These are phyloP conservation scores for Acanthamoeba sp. DNA, from an alignment of 208 protist species.

Conservation along the genomic window DNA sequence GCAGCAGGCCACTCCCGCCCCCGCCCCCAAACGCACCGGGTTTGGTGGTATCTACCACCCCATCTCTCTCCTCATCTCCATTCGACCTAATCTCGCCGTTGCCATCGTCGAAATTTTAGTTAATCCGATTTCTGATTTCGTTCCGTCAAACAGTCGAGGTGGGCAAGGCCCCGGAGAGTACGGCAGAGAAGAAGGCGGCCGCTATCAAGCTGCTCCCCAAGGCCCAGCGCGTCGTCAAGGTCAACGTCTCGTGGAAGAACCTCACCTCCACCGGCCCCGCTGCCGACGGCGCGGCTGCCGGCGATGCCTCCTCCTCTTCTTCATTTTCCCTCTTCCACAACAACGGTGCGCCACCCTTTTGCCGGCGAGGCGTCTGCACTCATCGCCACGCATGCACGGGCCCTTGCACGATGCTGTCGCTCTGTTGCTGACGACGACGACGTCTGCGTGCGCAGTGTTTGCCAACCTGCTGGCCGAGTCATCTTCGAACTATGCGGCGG, in stretches of 20 bases:
- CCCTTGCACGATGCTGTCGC: not conserved
- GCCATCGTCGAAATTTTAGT: not conserved
- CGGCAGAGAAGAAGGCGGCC: conserved; percentile 19
- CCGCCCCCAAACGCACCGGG: not conserved
- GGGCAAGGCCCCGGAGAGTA: not conserved
- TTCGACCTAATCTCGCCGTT: not conserved
- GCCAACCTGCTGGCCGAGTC: not conserved
- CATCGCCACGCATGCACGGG: not conserved
- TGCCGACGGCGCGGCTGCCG: not conserved
- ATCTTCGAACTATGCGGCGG: not conserved
- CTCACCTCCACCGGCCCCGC: not conserved
- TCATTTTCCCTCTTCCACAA: conserved; percentile 22
- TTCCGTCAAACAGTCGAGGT: not conserved
- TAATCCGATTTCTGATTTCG: not conserved
- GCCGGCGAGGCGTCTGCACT: too few species aligned
- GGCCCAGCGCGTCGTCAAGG: not conserved
- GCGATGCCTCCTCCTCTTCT: not conserved
- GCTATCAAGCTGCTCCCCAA: conserved; percentile 9
- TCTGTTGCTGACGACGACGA: not conserved
- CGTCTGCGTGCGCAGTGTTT: not conserved
- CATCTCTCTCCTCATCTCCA: too few species aligned
- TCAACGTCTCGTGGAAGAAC: conserved; percentile 46
- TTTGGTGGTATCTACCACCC: not conserved
- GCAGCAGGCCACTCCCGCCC: not conserved
- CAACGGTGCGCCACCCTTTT: not conserved